phyloP scores from a whole-genome alignment of 1,139 yeast species.

The Zhuliangozyma blackwelliae region DNA sequence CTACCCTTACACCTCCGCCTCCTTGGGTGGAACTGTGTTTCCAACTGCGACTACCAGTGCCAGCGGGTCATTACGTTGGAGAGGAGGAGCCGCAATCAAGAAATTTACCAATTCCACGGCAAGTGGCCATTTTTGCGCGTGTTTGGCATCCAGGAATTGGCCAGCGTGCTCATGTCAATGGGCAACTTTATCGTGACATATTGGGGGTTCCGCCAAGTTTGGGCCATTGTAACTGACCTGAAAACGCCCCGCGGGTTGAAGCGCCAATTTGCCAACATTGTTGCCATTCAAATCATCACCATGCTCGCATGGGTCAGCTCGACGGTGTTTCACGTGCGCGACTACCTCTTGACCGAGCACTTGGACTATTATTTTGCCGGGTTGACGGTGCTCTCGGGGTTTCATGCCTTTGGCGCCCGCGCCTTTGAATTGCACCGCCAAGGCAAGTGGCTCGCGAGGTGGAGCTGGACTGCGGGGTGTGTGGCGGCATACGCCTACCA shows the following conservation, averaged over 20 bases:
- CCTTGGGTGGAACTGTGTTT: conserved; percentile 72
- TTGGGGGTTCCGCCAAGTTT: conserved; percentile 46
- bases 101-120: conserved; percentile 84
- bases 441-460: conserved; percentile 21
- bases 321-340: conserved; percentile 83
- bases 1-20: conserved; percentile 41
- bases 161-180: conserved; percentile 75
- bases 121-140: conserved; percentile 90
- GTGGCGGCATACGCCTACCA: conserved; percentile 54
- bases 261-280: conserved; percentile 35
- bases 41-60: conserved; percentile 90
- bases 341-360: conserved; percentile 71
- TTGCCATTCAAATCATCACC: conserved; percentile 49
- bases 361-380: conserved; percentile 94
- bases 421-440: conserved; percentile 51
- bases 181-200: conserved; percentile 77
- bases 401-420: conserved; percentile 63
- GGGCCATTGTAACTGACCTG: conserved; percentile 11
- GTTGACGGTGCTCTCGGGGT: conserved; percentile 73
- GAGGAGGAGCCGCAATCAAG: conserved; percentile 40
- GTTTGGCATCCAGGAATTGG: conserved; percentile 77
- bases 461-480: conserved; percentile 39
- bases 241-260: conserved; percentile 9
- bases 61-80: conserved; percentile 66
- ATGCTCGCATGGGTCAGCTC: conserved; percentile 88